Evolutionary conservation across 2,329 filamentous ascomycete genomes (phyloP).

Genomic region (Anisogramma anomala): DNA sequence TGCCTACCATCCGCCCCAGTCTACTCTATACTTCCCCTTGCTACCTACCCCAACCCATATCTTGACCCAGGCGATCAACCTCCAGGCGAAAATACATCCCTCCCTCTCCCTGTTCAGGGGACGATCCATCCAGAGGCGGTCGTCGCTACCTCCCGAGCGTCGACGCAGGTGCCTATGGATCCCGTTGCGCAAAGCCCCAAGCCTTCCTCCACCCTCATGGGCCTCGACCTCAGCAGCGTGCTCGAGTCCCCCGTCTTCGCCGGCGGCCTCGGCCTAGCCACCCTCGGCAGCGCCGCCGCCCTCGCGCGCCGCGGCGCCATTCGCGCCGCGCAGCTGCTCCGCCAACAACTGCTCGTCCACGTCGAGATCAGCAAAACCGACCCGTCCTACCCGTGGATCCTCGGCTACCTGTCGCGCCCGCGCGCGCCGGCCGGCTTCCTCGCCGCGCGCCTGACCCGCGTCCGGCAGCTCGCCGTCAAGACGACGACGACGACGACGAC

Average conservation of each 20-base stretch:
- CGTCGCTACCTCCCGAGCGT: conserved; percentile 1
- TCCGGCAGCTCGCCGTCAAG: conserved; percentile 47
- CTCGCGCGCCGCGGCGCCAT: conserved; percentile 70
- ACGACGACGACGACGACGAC: conserved; percentile 36
- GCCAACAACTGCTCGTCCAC: conserved; percentile 80
- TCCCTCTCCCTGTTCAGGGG: too few relatives aligned
- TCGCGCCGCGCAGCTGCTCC: conserved; percentile 59
- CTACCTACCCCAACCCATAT: too few relatives aligned
- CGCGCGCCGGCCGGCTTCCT: conserved; percentile 53
- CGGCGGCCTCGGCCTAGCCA: conserved; percentile 80
- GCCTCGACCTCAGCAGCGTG: conserved; percentile 42
- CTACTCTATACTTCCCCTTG: conserved; percentile 2
- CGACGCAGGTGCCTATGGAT: conserved; percentile 16
- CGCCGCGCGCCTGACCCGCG: conserved; percentile 44
- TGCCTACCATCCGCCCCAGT: background rate
- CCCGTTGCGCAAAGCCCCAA: conserved; percentile 9
- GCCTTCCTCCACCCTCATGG: conserved; percentile 15
- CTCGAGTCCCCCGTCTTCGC: conserved; percentile 54
- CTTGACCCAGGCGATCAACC: too few relatives aligned
- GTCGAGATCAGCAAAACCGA: conserved; percentile 94
- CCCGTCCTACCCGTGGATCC: conserved; percentile 83
- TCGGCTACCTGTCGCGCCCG: conserved; percentile 86
- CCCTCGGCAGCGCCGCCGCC: conserved; percentile 69
- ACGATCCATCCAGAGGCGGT: too few relatives aligned
- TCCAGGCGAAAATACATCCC: too few relatives aligned